Evolutionary conservation across 2,329 filamentous ascomycete species (phyloP).

Genomic region (Penicillium brasilianum): DNA sequence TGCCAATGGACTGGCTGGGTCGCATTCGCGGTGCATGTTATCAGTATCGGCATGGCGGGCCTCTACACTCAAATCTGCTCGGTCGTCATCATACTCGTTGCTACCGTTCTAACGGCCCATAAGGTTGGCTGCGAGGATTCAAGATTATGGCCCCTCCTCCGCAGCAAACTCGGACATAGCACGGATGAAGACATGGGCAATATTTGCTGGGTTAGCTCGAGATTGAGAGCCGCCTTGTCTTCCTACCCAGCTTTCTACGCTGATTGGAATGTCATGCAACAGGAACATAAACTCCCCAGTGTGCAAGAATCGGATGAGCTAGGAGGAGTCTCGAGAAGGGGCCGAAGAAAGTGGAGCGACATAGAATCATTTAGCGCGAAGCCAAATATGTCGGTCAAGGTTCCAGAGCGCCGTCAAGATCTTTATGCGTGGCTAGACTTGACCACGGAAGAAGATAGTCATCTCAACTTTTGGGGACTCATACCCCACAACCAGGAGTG

Average conservation of each 20-base stretch:
- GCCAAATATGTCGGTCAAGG: too few relatives aligned
- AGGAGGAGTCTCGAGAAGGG: not conserved
- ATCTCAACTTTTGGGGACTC: constrained; percentile 18
- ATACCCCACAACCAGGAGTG: constrained; percentile 20
- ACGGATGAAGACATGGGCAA: not conserved
- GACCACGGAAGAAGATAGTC: constrained; percentile 18
- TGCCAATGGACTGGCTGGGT: constrained; percentile 4
- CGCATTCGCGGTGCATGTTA: not conserved
- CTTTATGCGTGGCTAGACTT: constrained; percentile 19
- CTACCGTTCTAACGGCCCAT: not conserved
- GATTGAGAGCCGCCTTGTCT: not conserved
- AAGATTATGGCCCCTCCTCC: not conserved
- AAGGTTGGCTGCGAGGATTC: constrained; percentile 7
- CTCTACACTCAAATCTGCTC: not conserved
- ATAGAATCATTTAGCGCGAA: not conserved
- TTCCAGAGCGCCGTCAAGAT: constrained; percentile 9
- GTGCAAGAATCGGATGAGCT: not conserved
- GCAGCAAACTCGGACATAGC: not conserved
- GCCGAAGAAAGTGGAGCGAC: not conserved
- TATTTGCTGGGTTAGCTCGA: constrained; percentile 1
- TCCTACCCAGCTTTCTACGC: not conserved
- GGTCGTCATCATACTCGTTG: not conserved
- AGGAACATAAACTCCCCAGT: not conserved
- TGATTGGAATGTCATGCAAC: not conserved
- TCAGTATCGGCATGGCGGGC: constrained; percentile 1